Evolutionary conservation across 2,329 filamentous ascomycete genomes (phyloP), one percentile per base, ranked within the genome.

Genomic region (Beauveria australis): DNA sequence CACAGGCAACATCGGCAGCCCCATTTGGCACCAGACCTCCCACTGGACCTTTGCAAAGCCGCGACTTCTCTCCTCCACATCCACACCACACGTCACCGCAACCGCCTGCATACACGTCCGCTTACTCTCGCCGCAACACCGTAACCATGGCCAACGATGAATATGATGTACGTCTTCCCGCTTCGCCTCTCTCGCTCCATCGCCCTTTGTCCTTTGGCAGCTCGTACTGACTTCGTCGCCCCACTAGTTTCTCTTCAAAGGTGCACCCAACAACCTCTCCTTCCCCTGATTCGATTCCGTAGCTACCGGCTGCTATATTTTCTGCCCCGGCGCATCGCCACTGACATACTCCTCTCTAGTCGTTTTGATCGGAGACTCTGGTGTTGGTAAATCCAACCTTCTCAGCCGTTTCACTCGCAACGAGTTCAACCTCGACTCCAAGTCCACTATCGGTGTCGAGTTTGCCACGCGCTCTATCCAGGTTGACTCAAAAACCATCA

Each of bases 361-460:
- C 75, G 94, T 99, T 75, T 83, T 99, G 77, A 99, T 99, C 76
- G 94, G 94, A 86, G 94, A 99, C 81, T 97, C 92, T 69, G 94
- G 94, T 72, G 94, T 99, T 79, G 94, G 94, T 82, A 99, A 99
- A 84, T 99, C 94, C 82, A 99, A 99, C 81, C 91, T 99, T 71
- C 84, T 99, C 80, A 97, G 92, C 80, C 90, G 95, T 79, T 99
- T 99, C 86, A 97, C 94, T 70, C 92, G 94, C 75, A 97, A 99
- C 78, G 94, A 99, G 80, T 99, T 99, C 89, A 97, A 97, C 80
- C 85, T 97, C 67, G 94, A 99, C 80, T 96, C 93, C 76, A 97
- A 99, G 86, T 97, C 94, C 66, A 99, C 94, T 70, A 99, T 99
- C 79, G 94, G 94, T 71, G 94, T 99, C 76, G 94, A 99, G 80